Percentiles rank a stretch among this genome's conserved stretches.
These are phyloP conservation scores for Kodamaea jinghongensis DNA, from an alignment of 805 yeast species.

Conservation along the genomic window DNA sequence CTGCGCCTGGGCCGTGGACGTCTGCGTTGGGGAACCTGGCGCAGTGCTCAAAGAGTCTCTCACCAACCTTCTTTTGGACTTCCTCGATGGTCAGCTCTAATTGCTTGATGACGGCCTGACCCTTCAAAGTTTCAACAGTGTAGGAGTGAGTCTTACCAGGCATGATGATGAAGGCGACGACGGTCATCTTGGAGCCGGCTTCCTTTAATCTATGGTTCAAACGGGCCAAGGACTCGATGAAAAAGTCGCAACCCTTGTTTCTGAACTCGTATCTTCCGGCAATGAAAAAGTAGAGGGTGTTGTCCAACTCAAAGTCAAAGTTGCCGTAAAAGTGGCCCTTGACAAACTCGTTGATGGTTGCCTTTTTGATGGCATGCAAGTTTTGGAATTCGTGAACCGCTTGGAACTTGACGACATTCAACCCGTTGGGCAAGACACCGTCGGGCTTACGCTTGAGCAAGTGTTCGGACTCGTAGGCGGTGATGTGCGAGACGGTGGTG, in stretches of 20 bases:
- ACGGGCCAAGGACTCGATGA: slow-evolving; percentile 88
- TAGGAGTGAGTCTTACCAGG: slow-evolving; percentile 93
- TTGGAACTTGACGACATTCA: slow-evolving; percentile 91
- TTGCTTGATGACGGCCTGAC: slow-evolving; percentile 94
- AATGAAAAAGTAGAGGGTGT: slow-evolving; percentile 91
- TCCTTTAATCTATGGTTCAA: slow-evolving; percentile 84
- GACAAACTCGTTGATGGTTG: slow-evolving; percentile 87
- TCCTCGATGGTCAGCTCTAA: slow-evolving; percentile 85
- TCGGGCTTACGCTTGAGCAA: slow-evolving; percentile 93
- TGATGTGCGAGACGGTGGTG: slow-evolving; percentile 95
- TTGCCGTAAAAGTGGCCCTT: slow-evolving; percentile 98
- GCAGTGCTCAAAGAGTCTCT: slow-evolving; percentile 86
- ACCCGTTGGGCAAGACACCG: slow-evolving; percentile 95
- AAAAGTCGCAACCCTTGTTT: slow-evolving; percentile 95
- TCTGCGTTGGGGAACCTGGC: slow-evolving; percentile 54
- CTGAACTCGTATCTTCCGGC: slow-evolving; percentile 97
- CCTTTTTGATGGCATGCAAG: slow-evolving; percentile 88
- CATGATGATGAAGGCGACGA: slow-evolving; percentile 96
- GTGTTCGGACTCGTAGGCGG: slow-evolving; percentile 95
- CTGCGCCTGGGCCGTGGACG: slow-evolving; percentile 41
- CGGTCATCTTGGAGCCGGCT: slow-evolving; percentile 81
- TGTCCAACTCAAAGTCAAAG: slow-evolving; percentile 89
- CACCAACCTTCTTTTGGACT: slow-evolving; percentile 83
- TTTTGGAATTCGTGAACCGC: slow-evolving; percentile 98
- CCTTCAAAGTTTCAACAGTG: slow-evolving; percentile 92